These are phyloP conservation scores for Plasmodium gaboni DNA, from an alignment of 169 alveolate species.

Conservation along the genomic window DNA sequence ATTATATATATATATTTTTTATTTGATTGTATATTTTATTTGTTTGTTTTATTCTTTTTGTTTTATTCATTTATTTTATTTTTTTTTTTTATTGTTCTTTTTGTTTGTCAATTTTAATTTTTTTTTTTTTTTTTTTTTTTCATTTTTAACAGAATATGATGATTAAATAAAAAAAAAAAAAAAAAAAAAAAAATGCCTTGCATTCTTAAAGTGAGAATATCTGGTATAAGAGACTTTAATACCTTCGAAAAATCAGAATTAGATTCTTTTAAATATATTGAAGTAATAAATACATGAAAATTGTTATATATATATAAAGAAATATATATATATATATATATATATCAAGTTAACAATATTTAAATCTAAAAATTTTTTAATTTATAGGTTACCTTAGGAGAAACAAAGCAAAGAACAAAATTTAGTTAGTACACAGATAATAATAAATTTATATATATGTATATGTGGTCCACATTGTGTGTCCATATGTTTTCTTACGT, in stretches of 20 bases:
- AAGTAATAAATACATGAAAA: conserved; percentile 20
- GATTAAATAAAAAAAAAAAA: not conserved
- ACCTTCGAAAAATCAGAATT: conserved; percentile 69
- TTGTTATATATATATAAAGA: not conserved
- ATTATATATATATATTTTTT: too few relatives aligned
- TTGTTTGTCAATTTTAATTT: not conserved
- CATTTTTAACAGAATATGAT: too few relatives aligned
- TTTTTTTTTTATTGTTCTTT: not conserved
- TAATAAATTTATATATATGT: conserved; percentile 2
- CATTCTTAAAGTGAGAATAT: conserved; percentile 63
- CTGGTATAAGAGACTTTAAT: conserved; percentile 67
- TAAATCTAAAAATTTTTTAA: not conserved
- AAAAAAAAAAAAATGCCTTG: conserved; percentile 52
- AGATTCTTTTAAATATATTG: conserved; percentile 66
- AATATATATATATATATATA: not conserved
- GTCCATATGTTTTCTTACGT: not conserved
- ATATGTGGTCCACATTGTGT: not conserved
- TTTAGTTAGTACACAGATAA: conserved; percentile 26
- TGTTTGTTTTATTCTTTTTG: too few relatives aligned
- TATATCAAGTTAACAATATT: not conserved
- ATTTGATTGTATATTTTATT: too few relatives aligned
- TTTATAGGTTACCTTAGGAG: conserved; percentile 73
- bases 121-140: not conserved
- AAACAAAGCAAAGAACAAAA: conserved; percentile 72
- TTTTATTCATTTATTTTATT: too few relatives aligned